These are phyloP conservation scores for Eurotiales sp. DNA, from an alignment of 2,329 filamentous ascomycete genomes.

Conservation along the genomic window DNA sequence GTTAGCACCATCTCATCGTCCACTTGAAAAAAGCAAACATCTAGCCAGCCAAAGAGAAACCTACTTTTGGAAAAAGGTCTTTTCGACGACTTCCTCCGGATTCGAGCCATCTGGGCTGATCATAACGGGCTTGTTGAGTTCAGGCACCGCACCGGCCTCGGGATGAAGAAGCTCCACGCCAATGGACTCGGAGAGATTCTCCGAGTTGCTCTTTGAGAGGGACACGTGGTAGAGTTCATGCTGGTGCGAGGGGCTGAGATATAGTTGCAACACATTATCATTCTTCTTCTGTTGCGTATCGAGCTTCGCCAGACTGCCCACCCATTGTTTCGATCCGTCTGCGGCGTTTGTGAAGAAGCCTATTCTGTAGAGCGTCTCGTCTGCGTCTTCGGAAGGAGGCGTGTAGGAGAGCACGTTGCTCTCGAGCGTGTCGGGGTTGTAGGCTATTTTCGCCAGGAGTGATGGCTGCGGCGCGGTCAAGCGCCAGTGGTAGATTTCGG, in stretches of 20 bases:
- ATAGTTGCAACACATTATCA: conserved; percentile 29
- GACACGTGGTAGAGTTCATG: conserved; percentile 40
- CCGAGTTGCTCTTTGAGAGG: conserved; percentile 23
- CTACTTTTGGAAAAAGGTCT: conserved; percentile 44
- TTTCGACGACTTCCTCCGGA: conserved; percentile 38
- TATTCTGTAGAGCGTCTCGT: conserved; percentile 49
- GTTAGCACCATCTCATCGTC: too few species aligned
- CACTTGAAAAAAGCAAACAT: too few species aligned
- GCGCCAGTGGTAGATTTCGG: conserved; percentile 39
- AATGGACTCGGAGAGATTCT: conserved; percentile 16
- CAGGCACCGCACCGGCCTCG: conserved; percentile 32
- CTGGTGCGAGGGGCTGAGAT: conserved; percentile 29
- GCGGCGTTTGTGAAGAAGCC: conserved; percentile 45
- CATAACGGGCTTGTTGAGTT: conserved; percentile 38
- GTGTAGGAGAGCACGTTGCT: conserved; percentile 37
- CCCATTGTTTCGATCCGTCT: conserved; percentile 34
- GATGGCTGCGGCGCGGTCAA: conserved; percentile 30
- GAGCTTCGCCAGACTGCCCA: conserved; percentile 36
- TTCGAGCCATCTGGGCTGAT: conserved; percentile 36
- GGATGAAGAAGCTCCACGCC: conserved; percentile 32
- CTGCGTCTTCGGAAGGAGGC: conserved; percentile 24
- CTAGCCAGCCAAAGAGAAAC: conserved; percentile 16
- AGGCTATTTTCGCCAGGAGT: conserved; percentile 38
- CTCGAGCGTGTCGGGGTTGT: conserved; percentile 35
- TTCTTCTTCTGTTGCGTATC: conserved; percentile 23